phyloP scores from a whole-genome alignment of 2,329 filamentous ascomycete species.

The Metarhizium rileyi region DNA sequence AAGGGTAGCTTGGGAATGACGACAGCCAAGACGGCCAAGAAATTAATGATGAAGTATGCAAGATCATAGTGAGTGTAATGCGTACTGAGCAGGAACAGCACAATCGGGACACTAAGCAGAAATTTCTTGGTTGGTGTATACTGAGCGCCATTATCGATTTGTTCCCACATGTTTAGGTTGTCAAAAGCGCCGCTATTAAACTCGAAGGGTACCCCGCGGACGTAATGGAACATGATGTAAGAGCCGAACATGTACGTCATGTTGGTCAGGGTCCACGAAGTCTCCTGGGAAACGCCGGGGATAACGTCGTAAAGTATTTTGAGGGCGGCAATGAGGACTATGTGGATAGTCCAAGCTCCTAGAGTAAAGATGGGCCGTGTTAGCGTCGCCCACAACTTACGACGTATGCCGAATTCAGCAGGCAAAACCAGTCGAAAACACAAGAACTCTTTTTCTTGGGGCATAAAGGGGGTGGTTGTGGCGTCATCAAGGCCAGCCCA shows the following conservation, averaged over 20 bases:
- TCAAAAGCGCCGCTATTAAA: conserved; percentile 98
- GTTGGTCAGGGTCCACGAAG: conserved; percentile 97
- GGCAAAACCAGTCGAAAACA: neutral
- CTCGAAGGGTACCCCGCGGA: conserved; percentile 94
- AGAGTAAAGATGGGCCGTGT: conserved; percentile 3
- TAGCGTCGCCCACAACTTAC: neutral
- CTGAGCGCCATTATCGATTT: conserved; percentile 97
- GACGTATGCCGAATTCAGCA: neutral
- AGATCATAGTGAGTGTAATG: conserved; percentile 98
- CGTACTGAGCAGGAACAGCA: conserved; percentile 90
- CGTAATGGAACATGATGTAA: conserved; percentile 99
- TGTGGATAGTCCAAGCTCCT: conserved; percentile 98
- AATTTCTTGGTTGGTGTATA: conserved; percentile 99
- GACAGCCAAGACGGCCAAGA: conserved; percentile 81
- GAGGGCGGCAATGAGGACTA: conserved; percentile 80
- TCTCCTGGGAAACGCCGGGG: conserved; percentile 92
- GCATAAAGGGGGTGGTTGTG: conserved; percentile 1
- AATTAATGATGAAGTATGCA: conserved; percentile 95
- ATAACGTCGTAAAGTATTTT: conserved; percentile 98
- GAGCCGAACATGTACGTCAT: conserved; percentile 99
- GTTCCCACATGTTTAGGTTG: conserved; percentile 99
- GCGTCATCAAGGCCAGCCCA: neutral
- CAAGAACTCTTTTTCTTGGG: neutral
- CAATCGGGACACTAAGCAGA: conserved; percentile 84
- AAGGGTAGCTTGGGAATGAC: conserved; percentile 94